These are phyloP conservation scores for Biscogniauxia marginata DNA, from an alignment of 2,329 filamentous ascomycete species.

Conservation along the genomic window DNA sequence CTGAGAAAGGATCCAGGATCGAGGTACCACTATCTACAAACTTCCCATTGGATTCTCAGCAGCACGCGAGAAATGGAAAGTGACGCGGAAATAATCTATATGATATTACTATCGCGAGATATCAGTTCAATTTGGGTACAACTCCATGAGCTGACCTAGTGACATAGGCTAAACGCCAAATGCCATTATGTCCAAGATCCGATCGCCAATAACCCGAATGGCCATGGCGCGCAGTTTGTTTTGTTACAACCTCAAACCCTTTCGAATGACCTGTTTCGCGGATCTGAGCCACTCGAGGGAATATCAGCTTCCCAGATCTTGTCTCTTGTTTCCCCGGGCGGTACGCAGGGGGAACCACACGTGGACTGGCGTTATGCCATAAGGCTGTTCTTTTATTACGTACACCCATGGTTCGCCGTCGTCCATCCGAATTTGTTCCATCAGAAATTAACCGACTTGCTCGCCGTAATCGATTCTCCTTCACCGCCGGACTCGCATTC, in stretches of 20 bases:
- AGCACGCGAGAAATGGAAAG: too few relatives aligned
- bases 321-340: constrained; percentile 35
- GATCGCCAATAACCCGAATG: constrained; percentile 20
- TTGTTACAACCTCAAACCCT: constrained; percentile 31
- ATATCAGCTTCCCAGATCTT: constrained; percentile 39
- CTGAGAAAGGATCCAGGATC: neutral
- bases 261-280: constrained; percentile 28
- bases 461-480: constrained; percentile 16
- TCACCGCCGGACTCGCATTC: constrained; percentile 18
- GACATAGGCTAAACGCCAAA: constrained; percentile 31
- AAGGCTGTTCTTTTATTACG: constrained; percentile 39
- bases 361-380: constrained; percentile 39
- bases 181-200: constrained; percentile 33
- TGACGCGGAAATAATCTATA: too few relatives aligned
- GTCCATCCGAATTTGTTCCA: constrained; percentile 41
- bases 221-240: constrained; percentile 26
- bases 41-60: too few relatives aligned
- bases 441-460: constrained; percentile 28
- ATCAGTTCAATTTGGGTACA: neutral
- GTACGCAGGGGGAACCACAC: constrained; percentile 20
- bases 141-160: constrained; percentile 13
- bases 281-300: constrained; percentile 32
- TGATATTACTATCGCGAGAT: too few relatives aligned
- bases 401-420: constrained; percentile 42
- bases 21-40: too few relatives aligned